Evolutionary conservation across 2,329 filamentous ascomycete genomes (phyloP).

Genomic region (Shiraia sp.): DNA sequence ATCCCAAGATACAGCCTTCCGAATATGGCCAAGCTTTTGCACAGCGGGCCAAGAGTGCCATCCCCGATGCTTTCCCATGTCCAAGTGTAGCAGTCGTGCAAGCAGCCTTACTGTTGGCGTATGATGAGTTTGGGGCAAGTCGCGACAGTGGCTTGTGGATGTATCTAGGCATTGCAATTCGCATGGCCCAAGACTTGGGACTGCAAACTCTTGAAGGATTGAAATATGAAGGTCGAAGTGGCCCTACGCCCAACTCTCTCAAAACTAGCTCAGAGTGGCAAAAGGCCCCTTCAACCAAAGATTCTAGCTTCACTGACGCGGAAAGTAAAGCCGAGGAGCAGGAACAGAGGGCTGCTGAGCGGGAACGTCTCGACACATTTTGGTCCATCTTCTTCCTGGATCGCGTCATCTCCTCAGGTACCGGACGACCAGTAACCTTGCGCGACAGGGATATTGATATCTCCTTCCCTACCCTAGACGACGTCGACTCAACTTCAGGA

Average conservation of each 20-base stretch:
- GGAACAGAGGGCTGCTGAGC: constrained; percentile 70
- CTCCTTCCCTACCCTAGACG: constrained; percentile 63
- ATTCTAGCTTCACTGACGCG: constrained; percentile 53
- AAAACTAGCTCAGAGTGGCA: constrained; percentile 41
- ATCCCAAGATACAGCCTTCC: constrained; percentile 49
- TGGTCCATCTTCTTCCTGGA: constrained; percentile 91
- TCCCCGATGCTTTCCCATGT: constrained; percentile 80
- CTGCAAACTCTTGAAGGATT: constrained; percentile 81
- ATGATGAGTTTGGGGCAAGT: constrained; percentile 85
- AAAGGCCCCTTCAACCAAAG: not conserved
- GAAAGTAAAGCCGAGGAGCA: constrained; percentile 36
- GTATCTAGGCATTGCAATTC: constrained; percentile 86
- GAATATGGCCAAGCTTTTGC: constrained; percentile 79
- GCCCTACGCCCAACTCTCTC: constrained; percentile 61
- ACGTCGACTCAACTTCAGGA: constrained; percentile 58
- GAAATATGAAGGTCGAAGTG: constrained; percentile 58
- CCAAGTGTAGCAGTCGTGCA: constrained; percentile 84
- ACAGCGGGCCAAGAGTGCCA: constrained; percentile 78
- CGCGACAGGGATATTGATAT: constrained; percentile 85
- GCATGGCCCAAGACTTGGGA: constrained; percentile 79
- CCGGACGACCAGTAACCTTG: constrained; percentile 80
- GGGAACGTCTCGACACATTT: constrained; percentile 83
- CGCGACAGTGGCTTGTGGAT: constrained; percentile 92
- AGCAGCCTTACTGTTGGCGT: constrained; percentile 80
- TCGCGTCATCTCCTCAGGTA: constrained; percentile 83